These are phyloP conservation scores for Arthrobotrys iridis DNA, from an alignment of 2,329 filamentous ascomycete genomes.

Conservation along the genomic window DNA sequence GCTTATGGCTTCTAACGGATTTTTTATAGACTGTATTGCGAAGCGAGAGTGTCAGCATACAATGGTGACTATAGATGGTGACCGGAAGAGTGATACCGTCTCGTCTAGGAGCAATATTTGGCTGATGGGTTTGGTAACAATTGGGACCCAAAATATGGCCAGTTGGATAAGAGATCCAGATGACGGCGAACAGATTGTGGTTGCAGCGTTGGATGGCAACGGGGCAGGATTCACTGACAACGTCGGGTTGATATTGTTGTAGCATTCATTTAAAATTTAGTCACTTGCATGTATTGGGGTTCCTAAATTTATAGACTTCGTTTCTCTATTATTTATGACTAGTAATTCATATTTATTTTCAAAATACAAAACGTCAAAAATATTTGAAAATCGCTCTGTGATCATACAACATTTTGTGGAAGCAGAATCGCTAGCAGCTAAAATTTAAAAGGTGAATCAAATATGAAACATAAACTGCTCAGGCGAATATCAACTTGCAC, in stretches of 20 bases:
- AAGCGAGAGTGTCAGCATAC: constrained; percentile 51
- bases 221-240: constrained; percentile 39
- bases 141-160: constrained; percentile 40
- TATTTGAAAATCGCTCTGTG: too few relatives aligned
- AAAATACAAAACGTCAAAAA: too few relatives aligned
- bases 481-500: constrained; percentile 25
- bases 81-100: constrained; percentile 17
- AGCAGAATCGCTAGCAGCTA: not conserved
- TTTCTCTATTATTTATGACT: too few relatives aligned
- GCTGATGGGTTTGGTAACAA: constrained; percentile 49
- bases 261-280: too few relatives aligned
- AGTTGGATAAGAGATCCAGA: constrained; percentile 17
- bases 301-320: not conserved
- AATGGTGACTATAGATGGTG: constrained; percentile 47
- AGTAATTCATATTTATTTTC: too few relatives aligned
- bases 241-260: constrained; percentile 42
- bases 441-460: not conserved
- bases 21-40: constrained; percentile 52
- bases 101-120: constrained; percentile 44
- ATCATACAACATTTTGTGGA: not conserved
- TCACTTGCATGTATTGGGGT: not conserved
- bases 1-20: not conserved
- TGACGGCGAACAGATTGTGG: constrained; percentile 18
- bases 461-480: not conserved
- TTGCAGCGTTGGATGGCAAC: constrained; percentile 38